A percentile compares a stretch with the other conserved stretches of the same genome.
These are phyloP conservation scores for Ananas comosus DNA, from an alignment of 176 grass and related monocot genomes.

Conservation along the genomic window DNA sequence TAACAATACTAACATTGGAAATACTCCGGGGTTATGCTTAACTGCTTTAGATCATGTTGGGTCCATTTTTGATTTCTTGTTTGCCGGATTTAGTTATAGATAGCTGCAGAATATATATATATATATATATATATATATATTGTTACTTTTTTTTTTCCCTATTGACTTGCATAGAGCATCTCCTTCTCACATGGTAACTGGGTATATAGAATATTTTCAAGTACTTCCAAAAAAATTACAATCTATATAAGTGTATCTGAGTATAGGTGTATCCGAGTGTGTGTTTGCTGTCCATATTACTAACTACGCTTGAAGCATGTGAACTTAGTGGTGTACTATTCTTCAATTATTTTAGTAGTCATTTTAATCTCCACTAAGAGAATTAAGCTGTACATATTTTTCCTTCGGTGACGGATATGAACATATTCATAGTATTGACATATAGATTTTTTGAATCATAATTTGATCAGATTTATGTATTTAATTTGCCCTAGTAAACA, in stretches of 20 bases:
- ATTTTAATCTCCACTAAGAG: no score
- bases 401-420: no score
- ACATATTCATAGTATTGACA: no score
- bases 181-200: neutral
- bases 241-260: neutral
- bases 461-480: no score
- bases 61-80: no score
- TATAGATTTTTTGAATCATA: no score
- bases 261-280: neutral
- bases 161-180: neutral
- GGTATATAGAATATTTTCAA: neutral
- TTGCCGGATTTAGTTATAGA: no score
- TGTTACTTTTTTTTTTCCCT: neutral
- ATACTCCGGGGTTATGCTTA: neutral
- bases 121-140: neutral
- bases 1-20: neutral
- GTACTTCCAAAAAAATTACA: neutral
- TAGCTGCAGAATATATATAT: neutral
- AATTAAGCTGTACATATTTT: no score
- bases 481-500: no score
- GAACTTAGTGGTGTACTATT: no score
- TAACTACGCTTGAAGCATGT: neutral
- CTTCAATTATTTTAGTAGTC: no score
- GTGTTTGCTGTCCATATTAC: neutral
- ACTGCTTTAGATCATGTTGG: neutral